phyloP scores from a whole-genome alignment of 192 early-diverging fungal species.

The Dissophora globulifera region DNA sequence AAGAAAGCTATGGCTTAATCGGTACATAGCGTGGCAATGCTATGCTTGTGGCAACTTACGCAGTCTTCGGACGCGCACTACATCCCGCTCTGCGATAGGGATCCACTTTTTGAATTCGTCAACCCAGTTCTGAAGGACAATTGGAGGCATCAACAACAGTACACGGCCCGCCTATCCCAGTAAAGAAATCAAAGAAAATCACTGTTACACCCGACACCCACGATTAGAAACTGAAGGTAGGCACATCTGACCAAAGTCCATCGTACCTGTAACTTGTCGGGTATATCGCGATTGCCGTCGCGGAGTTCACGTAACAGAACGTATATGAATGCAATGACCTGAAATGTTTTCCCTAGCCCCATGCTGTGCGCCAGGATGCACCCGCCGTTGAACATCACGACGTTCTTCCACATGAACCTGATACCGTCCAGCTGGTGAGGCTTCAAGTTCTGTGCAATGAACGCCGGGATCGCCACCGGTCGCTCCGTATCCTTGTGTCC shows the following conservation, averaged over 20 bases:
- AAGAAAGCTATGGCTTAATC: too few relatives aligned
- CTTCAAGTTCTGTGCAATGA: slow-evolving; percentile 67
- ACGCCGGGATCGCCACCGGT: slow-evolving; percentile 64
- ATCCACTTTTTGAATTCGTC: slow-evolving; percentile 80
- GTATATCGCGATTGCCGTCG: slow-evolving; percentile 60
- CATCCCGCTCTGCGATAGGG: slow-evolving; percentile 14
- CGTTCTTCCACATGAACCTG: slow-evolving; percentile 83
- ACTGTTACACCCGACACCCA: too few relatives aligned
- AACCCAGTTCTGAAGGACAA: slow-evolving; percentile 78
- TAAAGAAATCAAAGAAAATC: too few relatives aligned
- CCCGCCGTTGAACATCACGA: slow-evolving; percentile 77
- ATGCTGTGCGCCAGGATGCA: slow-evolving; percentile 88
- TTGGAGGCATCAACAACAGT: slow-evolving; percentile 79
- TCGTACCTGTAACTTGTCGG: slow-evolving; percentile 63
- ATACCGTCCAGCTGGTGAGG: slow-evolving; percentile 82
- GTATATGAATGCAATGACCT: slow-evolving; percentile 77
- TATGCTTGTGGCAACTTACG: too few relatives aligned
- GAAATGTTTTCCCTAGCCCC: slow-evolving; percentile 85
- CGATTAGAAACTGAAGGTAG: too few relatives aligned
- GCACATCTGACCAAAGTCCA: too few relatives aligned
- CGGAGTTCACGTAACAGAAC: slow-evolving; percentile 73
- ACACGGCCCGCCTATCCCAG: slow-evolving; percentile 53
- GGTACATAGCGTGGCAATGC: too few relatives aligned
- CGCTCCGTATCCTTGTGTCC: slow-evolving; percentile 68
- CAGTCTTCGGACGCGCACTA: slow-evolving; percentile 53